These are phyloP conservation scores for Heliamphora pulchella DNA, from an alignment of 179 eudicot species.

Conservation along the genomic window DNA sequence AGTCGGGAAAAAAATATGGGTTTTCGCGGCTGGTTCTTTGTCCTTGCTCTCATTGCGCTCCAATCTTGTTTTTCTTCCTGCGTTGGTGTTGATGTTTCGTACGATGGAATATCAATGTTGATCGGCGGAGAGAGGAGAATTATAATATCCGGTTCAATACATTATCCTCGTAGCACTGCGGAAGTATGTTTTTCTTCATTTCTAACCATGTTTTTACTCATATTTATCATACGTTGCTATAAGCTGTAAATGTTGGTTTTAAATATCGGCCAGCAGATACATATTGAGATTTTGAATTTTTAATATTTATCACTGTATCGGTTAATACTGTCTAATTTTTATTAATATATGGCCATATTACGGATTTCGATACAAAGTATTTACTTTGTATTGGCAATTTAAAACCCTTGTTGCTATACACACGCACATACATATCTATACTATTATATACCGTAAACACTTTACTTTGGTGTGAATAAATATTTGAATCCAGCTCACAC, in stretches of 20 bases:
- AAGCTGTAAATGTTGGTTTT: no score
- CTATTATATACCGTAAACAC: background rate
- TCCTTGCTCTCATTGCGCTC: background rate
- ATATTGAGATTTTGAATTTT: no score
- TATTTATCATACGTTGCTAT: background rate
- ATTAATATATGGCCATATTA: no score
- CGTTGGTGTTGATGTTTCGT: background rate
- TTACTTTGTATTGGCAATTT: no score
- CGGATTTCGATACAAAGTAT: no score
- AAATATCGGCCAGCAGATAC: background rate
- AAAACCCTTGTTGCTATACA: no score
- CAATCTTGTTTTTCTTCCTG: background rate
- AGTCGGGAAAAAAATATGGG: background rate
- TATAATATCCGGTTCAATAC: constrained; percentile 14
- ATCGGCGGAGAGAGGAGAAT: constrained; percentile 12
- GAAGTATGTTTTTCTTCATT: background rate
- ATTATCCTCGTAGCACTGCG: constrained; percentile 19
- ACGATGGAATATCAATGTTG: background rate
- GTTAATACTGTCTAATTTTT: no score
- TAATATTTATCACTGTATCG: no score
- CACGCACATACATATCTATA: background rate
- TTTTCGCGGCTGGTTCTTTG: background rate
- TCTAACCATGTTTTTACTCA: background rate
- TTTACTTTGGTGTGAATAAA: no score
- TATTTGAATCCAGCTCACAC: no score